Evolutionary conservation across 208 protist species (phyloP).

Genomic region (Crithidia expoeki): DNA sequence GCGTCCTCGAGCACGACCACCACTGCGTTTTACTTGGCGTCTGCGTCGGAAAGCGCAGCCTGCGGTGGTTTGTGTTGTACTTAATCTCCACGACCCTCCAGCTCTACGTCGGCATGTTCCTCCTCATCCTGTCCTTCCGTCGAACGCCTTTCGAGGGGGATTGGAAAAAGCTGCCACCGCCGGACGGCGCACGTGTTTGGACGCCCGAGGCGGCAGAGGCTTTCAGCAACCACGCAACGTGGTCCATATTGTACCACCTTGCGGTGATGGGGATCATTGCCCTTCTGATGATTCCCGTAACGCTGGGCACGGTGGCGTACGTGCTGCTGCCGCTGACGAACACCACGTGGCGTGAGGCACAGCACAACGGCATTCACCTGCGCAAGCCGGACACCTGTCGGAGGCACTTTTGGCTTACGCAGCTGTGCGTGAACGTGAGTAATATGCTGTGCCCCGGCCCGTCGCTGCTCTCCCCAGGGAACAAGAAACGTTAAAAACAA

Average conservation of each 20-base stretch:
- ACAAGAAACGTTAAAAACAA: not conserved
- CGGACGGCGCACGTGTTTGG: constrained; percentile 10
- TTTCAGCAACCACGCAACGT: constrained; percentile 32
- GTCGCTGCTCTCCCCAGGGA: not conserved
- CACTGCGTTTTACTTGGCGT: constrained; percentile 79
- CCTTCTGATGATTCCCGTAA: constrained; percentile 24
- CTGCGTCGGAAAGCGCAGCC: constrained; percentile 75
- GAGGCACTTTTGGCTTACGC: constrained; percentile 5
- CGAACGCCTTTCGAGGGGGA: constrained; percentile 32
- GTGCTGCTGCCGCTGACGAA: constrained; percentile 36
- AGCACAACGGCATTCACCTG: constrained; percentile 17
- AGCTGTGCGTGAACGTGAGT: constrained; percentile 14
- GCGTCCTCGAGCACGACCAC: constrained; percentile 84
- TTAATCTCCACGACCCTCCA: constrained; percentile 39
- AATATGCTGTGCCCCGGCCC: constrained; percentile 19
- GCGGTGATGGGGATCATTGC: constrained; percentile 31
- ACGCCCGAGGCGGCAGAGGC: constrained; percentile 8
- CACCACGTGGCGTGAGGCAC: constrained; percentile 39
- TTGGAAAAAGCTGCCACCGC: constrained; percentile 23
- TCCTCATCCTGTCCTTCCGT: constrained; percentile 36
- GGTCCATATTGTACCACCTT: constrained; percentile 24
- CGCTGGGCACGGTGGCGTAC: constrained; percentile 33
- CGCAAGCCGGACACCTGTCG: not conserved
- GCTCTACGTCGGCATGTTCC: constrained; percentile 35
- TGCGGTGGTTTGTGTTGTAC: constrained; percentile 83